Percentiles rank a stretch among this genome's conserved stretches.
phyloP scores from a whole-genome alignment of 129 eudicot species.

The Artemisia annua region DNA sequence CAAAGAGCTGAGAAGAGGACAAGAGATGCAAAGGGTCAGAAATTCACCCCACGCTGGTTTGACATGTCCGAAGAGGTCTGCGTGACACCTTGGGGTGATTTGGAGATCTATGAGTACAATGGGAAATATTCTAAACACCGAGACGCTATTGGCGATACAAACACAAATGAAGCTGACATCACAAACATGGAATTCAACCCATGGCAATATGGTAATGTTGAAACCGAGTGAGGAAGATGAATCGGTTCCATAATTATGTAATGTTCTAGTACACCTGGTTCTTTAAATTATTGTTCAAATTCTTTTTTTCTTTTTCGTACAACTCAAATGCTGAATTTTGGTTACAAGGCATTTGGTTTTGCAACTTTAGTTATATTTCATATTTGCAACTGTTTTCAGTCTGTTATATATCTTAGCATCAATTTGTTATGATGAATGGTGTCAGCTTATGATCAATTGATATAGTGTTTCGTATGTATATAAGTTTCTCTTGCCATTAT shows the following conservation, averaged over 20 bases:
- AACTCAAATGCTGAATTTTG: conserved; percentile 28
- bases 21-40: conserved; percentile 78
- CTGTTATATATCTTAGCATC: conserved; percentile 6
- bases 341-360: conserved; percentile 21
- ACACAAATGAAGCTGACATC: conserved; percentile 35
- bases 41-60: conserved; percentile 79
- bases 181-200: conserved; percentile 69
- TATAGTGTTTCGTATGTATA: background rate
- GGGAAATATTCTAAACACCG: conserved; percentile 76
- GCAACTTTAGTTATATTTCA: conserved; percentile 11
- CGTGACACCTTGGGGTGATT: conserved; percentile 94
- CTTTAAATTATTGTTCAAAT: conserved; percentile 25
- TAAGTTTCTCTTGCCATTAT: too few relatives aligned
- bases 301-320: background rate
- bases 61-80: conserved; percentile 60
- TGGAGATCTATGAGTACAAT: conserved; percentile 74
- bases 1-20: conserved; percentile 91
- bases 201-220: conserved; percentile 76
- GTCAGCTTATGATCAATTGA: background rate
- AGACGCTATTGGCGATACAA: conserved; percentile 43
- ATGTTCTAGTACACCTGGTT: conserved; percentile 14
- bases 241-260: conserved; percentile 6
- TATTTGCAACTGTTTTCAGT: background rate
- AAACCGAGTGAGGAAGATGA: conserved; percentile 38
- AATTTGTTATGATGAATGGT: background rate